phyloP scores from a whole-genome alignment of 305 asterid species.

The Solanum hybrid region DNA sequence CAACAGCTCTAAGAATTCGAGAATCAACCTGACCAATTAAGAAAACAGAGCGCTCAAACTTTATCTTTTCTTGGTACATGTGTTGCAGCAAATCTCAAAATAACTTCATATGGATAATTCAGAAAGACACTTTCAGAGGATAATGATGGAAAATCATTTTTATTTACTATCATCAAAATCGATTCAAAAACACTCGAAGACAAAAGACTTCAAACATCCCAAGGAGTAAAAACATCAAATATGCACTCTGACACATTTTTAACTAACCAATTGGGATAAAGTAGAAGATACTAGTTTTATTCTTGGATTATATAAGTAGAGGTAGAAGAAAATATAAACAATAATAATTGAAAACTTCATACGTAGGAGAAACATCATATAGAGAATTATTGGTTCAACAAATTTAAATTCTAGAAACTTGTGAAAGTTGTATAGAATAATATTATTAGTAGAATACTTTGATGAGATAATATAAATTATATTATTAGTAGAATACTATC shows the following conservation, averaged over 20 bases:
- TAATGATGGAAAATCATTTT: background rate
- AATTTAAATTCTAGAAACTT: background rate
- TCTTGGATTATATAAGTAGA: background rate
- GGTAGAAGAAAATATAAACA: background rate
- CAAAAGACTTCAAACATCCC: background rate
- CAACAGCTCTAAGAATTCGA: constrained; percentile 73
- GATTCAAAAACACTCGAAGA: background rate
- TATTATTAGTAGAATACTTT: too few relatives aligned
- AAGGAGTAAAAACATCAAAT: background rate
- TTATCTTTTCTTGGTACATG: background rate
- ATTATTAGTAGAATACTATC: background rate
- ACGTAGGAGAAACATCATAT: background rate
- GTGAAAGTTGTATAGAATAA: background rate
- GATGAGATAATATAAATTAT: too few relatives aligned
- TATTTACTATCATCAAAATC: background rate
- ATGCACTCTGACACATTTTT: background rate
- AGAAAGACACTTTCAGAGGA: background rate
- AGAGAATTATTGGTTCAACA: too few relatives aligned
- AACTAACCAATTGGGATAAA: background rate
- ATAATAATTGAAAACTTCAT: background rate
- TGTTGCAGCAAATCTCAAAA: background rate
- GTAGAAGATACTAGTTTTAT: background rate
- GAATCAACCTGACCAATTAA: constrained; percentile 46
- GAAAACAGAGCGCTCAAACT: background rate
- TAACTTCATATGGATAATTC: background rate